A percentile compares a stretch with the other conserved stretches of the same genome.
phyloP scores from a whole-genome alignment of 1,139 yeast species.

The Debaryomyces subglobosus region DNA sequence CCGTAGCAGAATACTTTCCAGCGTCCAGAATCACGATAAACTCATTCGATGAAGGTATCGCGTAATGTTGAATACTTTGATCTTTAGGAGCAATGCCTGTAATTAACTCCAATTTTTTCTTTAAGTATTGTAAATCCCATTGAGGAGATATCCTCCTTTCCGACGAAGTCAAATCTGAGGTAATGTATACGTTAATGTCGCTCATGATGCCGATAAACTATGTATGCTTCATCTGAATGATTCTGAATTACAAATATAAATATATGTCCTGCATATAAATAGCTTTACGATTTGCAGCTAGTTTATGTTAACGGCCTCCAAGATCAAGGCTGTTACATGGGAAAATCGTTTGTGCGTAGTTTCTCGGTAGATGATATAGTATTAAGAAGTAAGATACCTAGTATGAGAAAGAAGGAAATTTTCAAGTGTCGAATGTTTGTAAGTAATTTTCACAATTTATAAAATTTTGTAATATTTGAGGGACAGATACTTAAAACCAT shows the following conservation, averaged over 20 bases:
- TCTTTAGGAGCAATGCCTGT: conserved; percentile 75
- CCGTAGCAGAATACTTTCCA: conserved; percentile 19
- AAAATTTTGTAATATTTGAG: too few relatives aligned
- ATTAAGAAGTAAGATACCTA: too few relatives aligned
- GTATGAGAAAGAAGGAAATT: too few relatives aligned
- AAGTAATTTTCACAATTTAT: too few relatives aligned
- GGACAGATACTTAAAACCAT: too few relatives aligned
- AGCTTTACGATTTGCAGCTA: neutral
- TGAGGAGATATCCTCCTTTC: conserved; percentile 68
- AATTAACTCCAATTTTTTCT: conserved; percentile 62
- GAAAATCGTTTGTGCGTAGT: too few relatives aligned
- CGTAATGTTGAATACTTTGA: conserved; percentile 58
- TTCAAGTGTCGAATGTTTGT: too few relatives aligned
- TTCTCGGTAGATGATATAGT: too few relatives aligned
- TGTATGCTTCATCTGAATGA: neutral
- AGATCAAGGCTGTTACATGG: too few relatives aligned
- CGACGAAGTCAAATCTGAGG: conserved; percentile 69
- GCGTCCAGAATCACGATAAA: conserved; percentile 26
- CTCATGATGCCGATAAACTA: conserved; percentile 26
- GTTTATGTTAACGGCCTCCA: neutral
- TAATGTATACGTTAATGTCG: conserved; percentile 59
- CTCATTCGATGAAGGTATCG: conserved; percentile 43
- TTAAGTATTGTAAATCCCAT: conserved; percentile 63
- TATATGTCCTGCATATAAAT: neutral
- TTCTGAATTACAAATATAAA: neutral